These are phyloP conservation scores for Ramaria rubella DNA, from an alignment of 768 basidiomycete genomes.

Conservation along the genomic window DNA sequence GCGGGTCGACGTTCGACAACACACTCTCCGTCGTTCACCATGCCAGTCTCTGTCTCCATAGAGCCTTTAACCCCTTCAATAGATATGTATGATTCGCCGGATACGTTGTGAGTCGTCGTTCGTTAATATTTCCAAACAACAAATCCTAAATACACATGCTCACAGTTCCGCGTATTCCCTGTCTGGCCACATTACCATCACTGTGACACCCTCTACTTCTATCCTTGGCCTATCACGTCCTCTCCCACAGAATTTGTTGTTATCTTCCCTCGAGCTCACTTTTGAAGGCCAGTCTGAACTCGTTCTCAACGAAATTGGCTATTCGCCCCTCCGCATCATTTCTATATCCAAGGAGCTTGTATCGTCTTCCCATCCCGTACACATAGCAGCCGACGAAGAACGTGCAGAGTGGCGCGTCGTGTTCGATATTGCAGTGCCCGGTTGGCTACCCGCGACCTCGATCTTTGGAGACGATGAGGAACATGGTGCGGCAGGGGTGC, in stretches of 20 bases:
- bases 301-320: conserved; percentile 56
- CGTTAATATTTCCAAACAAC: not conserved
- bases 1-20: not conserved
- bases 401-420: conserved; percentile 64
- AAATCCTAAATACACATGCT: not conserved
- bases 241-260: conserved; percentile 43
- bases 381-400: conserved; percentile 62
- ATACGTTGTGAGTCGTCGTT: conserved; percentile 47
- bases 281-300: conserved; percentile 87
- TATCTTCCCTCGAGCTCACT: conserved; percentile 65
- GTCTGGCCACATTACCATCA: conserved; percentile 70
- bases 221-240: conserved; percentile 44
- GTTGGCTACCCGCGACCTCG: conserved; percentile 68
- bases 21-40: conserved; percentile 25
- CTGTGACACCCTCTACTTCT: conserved; percentile 50
- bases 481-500: conserved; percentile 44
- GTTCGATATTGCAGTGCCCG: conserved; percentile 81
- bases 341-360: conserved; percentile 58
- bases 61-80: conserved; percentile 49
- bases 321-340: conserved; percentile 63
- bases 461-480: conserved; percentile 34
- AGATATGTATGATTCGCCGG: conserved; percentile 66
- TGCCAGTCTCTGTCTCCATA: conserved; percentile 64
- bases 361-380: conserved; percentile 40
- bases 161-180: conserved; percentile 79